These are phyloP conservation scores for Venturia effusa DNA, from an alignment of 2,329 filamentous ascomycete species.

Conservation along the genomic window DNA sequence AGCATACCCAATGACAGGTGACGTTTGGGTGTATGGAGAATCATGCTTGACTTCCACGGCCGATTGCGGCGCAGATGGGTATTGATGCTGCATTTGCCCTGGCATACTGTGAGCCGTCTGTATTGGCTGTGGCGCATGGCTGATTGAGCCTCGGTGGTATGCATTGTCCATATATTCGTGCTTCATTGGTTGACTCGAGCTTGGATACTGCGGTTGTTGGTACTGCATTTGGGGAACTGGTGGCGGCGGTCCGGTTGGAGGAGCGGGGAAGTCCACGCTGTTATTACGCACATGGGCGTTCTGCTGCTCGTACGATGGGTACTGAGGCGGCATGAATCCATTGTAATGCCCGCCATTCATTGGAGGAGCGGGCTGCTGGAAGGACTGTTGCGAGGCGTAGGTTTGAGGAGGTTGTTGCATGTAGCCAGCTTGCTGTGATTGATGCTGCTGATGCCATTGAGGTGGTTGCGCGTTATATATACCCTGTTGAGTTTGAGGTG, in stretches of 20 bases:
- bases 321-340: constrained; percentile 5
- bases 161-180: not conserved
- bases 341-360: constrained; percentile 6
- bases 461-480: constrained; percentile 25
- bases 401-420: constrained; percentile 19
- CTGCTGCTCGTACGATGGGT: constrained; percentile 9
- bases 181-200: not conserved
- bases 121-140: not conserved
- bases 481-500: constrained; percentile 27
- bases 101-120: not conserved
- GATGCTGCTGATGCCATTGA: constrained; percentile 17
- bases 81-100: constrained; percentile 7
- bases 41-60: not conserved
- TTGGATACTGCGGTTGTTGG: not conserved
- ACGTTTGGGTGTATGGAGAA: not conserved
- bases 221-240: not conserved
- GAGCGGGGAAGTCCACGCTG: constrained; percentile 3
- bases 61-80: not conserved
- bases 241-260: constrained; percentile 3
- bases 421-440: constrained; percentile 18
- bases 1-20: not conserved
- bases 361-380: not conserved
- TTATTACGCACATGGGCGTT: constrained; percentile 11
- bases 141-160: not conserved
- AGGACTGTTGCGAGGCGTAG: constrained; percentile 14